These are phyloP conservation scores for Colletotrichum tanaceti DNA, from an alignment of 2,329 filamentous ascomycete genomes.

Conservation along the genomic window DNA sequence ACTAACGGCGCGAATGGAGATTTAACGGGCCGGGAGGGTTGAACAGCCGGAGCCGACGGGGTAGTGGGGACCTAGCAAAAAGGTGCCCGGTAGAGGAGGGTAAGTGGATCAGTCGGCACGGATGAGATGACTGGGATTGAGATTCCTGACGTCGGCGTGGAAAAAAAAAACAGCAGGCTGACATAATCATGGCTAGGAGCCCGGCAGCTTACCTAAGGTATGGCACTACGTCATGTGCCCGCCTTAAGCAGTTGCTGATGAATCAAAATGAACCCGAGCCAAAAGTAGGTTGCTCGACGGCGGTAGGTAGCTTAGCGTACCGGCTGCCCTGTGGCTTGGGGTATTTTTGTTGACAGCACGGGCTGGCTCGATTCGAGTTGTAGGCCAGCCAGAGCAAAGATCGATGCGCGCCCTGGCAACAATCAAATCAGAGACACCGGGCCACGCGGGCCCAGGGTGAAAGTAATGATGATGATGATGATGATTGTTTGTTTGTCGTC, in stretches of 20 bases:
- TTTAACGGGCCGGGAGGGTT: neutral
- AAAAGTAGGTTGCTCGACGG: conserved; percentile 17
- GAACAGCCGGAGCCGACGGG: neutral
- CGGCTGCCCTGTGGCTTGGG: conserved; percentile 26
- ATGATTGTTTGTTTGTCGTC: neutral
- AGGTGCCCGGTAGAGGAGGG: neutral
- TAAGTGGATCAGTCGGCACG: neutral
- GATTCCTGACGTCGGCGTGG: neutral
- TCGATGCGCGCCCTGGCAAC: conserved; percentile 1
- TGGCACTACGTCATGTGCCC: too few relatives aligned
- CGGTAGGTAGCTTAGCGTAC: conserved; percentile 16
- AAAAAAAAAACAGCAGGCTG: neutral
- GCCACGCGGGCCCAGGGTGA: neutral
- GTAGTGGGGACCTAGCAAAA: neutral
- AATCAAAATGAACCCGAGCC: neutral
- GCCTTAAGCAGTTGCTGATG: neutral
- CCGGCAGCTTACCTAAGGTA: too few relatives aligned
- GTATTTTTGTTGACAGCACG: conserved; percentile 20
- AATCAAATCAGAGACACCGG: neutral
- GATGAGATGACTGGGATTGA: neutral
- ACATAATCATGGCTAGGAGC: too few relatives aligned
- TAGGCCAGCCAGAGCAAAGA: conserved; percentile 4
- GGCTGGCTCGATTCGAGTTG: neutral
- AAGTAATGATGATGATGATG: neutral
- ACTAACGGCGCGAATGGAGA: neutral